Percentiles rank a stretch among this genome's conserved stretches.
phyloP scores from a whole-genome alignment of 1,284 basidiomycete genomes.

The Leccinum solheimii region DNA sequence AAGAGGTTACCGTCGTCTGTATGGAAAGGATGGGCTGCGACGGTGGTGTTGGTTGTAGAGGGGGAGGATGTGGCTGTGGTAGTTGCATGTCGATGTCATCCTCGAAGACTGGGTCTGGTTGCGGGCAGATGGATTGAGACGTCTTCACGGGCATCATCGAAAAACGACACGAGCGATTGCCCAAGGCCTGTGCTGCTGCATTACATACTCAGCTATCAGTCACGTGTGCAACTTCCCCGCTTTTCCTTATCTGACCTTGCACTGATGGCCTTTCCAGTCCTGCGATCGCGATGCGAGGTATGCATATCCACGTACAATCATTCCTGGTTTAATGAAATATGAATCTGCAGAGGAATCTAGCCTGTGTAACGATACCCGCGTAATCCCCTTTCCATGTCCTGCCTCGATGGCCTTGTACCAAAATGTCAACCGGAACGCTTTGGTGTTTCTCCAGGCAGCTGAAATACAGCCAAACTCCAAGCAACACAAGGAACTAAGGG shows the following conservation, averaged over 20 bases:
- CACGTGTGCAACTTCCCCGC: constrained; percentile 13
- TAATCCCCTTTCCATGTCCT: constrained; percentile 13
- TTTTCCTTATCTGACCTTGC: neutral
- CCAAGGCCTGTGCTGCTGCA: constrained; percentile 4
- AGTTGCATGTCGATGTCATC: constrained; percentile 36
- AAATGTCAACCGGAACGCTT: neutral
- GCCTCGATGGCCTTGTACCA: neutral
- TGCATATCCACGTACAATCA: neutral
- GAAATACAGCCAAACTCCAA: constrained; percentile 8
- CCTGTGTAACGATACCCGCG: neutral
- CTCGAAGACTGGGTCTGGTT: constrained; percentile 28
- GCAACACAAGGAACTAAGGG: constrained; percentile 18
- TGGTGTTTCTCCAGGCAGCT: constrained; percentile 7
- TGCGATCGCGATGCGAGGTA: constrained; percentile 3
- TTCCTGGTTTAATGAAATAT: neutral
- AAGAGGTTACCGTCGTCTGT: constrained; percentile 10
- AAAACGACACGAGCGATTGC: constrained; percentile 12
- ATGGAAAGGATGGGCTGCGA: constrained; percentile 16
- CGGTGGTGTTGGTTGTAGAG: neutral
- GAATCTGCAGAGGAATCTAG: constrained; percentile 3
- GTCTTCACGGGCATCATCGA: constrained; percentile 29
- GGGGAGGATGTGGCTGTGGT: constrained; percentile 8
- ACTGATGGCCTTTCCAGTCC: neutral
- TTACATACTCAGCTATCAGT: constrained; percentile 16
- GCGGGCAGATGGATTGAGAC: constrained; percentile 19